Conservation (phyloP, 106 monocot genomes). For the Phalaenopsis aphrodite region DNA sequence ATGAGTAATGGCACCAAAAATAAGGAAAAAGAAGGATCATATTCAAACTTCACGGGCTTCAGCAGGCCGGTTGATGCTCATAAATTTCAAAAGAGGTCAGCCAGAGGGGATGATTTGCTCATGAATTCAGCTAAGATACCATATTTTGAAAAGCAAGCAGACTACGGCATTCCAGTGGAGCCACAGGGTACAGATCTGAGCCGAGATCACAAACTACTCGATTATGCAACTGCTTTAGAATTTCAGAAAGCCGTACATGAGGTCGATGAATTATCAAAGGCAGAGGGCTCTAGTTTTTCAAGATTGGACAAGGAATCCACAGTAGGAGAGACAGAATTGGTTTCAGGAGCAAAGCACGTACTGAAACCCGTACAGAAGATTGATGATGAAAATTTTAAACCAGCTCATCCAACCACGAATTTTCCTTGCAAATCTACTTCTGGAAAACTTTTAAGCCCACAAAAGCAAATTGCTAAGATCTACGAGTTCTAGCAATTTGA, state of each 20-base stretch:
- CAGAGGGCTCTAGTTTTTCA: no score
- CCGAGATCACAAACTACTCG: no score
- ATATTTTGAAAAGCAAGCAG: slow-evolving; percentile 5
- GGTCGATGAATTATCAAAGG: no score
- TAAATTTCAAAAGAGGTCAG: no score
- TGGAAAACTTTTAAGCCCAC: slow-evolving; percentile 17
- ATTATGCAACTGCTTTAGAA: no score
- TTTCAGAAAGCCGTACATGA: no score
- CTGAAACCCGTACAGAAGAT: slow-evolving; percentile 11
- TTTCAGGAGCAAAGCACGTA: slow-evolving; percentile 59
- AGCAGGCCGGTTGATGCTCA: slow-evolving; percentile 8
- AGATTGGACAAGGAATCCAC: no score
- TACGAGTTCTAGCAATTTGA: slow-evolving; percentile 31
- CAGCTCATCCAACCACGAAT: no score
- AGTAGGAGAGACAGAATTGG: slow-evolving; percentile 33
- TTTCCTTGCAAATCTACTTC: slow-evolving; percentile 9
- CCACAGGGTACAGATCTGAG: no score
- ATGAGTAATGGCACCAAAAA: slow-evolving; percentile 9
- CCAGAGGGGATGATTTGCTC: no score
- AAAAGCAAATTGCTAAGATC: slow-evolving; percentile 30
- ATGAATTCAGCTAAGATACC: slow-evolving; percentile 10
- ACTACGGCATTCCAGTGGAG: no score
- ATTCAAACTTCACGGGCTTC: slow-evolving; percentile 13
- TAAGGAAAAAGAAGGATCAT: slow-evolving; percentile 13
- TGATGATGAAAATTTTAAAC: no score